These are phyloP conservation scores for Pythium sukuiense DNA, from an alignment of 352 stramenopile genomes.

Conservation along the genomic window DNA sequence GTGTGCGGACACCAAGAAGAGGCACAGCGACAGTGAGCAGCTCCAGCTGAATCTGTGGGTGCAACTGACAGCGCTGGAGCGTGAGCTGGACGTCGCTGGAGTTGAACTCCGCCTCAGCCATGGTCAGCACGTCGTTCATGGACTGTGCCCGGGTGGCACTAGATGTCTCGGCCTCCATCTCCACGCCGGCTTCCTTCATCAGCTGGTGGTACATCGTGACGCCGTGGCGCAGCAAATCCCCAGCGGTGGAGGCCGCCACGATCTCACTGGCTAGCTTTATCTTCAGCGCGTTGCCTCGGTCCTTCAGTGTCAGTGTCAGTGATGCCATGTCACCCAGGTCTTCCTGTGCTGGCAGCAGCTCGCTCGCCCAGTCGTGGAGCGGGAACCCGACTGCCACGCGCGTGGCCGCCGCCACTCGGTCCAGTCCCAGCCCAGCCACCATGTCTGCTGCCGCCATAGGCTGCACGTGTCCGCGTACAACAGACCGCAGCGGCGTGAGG, in stretches of 20 bases:
- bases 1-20: neutral
- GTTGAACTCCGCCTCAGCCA: neutral
- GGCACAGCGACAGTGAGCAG: conserved; percentile 4
- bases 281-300: neutral
- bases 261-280: neutral
- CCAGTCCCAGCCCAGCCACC: neutral
- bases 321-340: neutral
- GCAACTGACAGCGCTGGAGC: conserved; percentile 1
- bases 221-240: conserved; percentile 13
- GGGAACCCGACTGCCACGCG: conserved; percentile 5
- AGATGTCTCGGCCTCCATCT: neutral
- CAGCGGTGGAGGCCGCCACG: neutral
- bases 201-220: neutral
- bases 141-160: neutral
- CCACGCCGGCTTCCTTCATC: neutral
- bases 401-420: conserved; percentile 4
- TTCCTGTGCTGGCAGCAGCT: neutral
- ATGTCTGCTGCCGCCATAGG: neutral
- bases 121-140: neutral
- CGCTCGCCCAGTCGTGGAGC: conserved; percentile 13
- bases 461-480: neutral
- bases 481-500: conserved; percentile 4
- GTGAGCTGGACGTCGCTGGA: neutral
- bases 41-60: conserved; percentile 3
- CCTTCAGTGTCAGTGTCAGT: neutral